Evolutionary conservation across 2,329 filamentous ascomycete genomes (phyloP).

Genomic region (Gaeumannomyces sp.): DNA sequence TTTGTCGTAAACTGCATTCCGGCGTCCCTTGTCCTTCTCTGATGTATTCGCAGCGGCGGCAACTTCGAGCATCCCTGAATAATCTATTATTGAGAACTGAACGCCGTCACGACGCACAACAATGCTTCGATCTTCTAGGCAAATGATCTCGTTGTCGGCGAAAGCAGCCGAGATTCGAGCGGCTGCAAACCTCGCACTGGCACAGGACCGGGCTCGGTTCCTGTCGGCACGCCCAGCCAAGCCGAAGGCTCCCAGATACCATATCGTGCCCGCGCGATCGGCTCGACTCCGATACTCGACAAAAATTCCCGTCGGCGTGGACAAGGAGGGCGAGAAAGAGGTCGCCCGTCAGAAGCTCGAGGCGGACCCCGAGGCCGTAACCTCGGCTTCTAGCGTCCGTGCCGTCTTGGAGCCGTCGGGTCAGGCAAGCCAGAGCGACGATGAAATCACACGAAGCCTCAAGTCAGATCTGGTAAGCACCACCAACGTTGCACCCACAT

Average conservation of each 20-base stretch:
- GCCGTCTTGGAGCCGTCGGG: slow-evolving; percentile 38
- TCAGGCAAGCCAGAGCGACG: slow-evolving; percentile 16
- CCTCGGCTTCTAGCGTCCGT: slow-evolving; percentile 48
- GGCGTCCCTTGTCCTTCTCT: neutral
- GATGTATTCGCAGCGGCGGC: no score
- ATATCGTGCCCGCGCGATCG: neutral
- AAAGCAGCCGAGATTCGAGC: neutral
- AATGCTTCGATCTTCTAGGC: slow-evolving; percentile 9
- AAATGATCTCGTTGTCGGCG: neutral
- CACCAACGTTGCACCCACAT: slow-evolving; percentile 8
- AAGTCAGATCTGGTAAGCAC: slow-evolving; percentile 47
- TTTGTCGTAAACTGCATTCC: neutral
- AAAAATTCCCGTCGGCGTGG: slow-evolving; percentile 22
- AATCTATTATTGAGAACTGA: neutral
- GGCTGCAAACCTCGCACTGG: neutral
- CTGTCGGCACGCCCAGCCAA: neutral
- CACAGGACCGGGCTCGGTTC: neutral
- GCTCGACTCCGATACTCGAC: slow-evolving; percentile 3
- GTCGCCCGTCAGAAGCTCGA: slow-evolving; percentile 50
- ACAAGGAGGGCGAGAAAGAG: slow-evolving; percentile 50
- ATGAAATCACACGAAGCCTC: slow-evolving; percentile 29
- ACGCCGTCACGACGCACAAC: neutral
- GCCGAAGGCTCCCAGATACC: slow-evolving; percentile 1
- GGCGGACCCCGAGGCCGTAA: slow-evolving; percentile 54
- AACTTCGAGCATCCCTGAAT: neutral